phyloP scores from a whole-genome alignment of 2,329 filamentous ascomycete genomes.

The Parasarocladium wereldwijsianum region DNA sequence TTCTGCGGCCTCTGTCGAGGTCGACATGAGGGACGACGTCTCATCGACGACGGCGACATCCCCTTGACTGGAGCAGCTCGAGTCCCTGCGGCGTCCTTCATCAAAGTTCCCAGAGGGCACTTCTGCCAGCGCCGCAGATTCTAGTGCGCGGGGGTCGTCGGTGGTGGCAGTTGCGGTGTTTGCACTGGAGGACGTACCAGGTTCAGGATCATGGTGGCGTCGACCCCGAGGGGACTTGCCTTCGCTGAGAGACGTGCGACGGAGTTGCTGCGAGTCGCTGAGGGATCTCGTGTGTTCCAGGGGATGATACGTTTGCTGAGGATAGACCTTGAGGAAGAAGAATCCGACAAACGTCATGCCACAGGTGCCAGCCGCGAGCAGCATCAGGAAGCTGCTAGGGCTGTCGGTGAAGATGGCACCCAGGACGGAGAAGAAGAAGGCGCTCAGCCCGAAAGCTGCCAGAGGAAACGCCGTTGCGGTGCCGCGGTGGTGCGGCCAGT shows the following conservation, averaged over 20 bases:
- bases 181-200: constrained; percentile 43
- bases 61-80: constrained; percentile 2
- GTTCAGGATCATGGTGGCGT: constrained; percentile 32
- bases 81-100: neutral
- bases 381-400: constrained; percentile 64
- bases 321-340: constrained; percentile 71
- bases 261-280: constrained; percentile 20
- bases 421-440: constrained; percentile 84
- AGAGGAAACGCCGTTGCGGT: constrained; percentile 90
- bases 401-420: constrained; percentile 71
- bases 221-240: constrained; percentile 23
- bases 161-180: constrained; percentile 15
- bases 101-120: neutral
- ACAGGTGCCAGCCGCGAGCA: constrained; percentile 70
- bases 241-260: constrained; percentile 26
- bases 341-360: constrained; percentile 61
- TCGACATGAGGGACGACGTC: constrained; percentile 66
- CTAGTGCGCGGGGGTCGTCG: constrained; percentile 3
- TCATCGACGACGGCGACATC: constrained; percentile 45
- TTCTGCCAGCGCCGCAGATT: constrained; percentile 1
- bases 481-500: constrained; percentile 82
- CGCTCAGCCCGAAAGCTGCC: constrained; percentile 85
- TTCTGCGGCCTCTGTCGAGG: constrained; percentile 34
- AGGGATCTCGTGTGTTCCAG: constrained; percentile 17
- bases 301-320: constrained; percentile 39